A percentile compares a stretch with the other conserved stretches of the same genome.
phyloP scores from a whole-genome alignment of 2,329 filamentous ascomycete genomes.

The Ceratocystis variospora region DNA sequence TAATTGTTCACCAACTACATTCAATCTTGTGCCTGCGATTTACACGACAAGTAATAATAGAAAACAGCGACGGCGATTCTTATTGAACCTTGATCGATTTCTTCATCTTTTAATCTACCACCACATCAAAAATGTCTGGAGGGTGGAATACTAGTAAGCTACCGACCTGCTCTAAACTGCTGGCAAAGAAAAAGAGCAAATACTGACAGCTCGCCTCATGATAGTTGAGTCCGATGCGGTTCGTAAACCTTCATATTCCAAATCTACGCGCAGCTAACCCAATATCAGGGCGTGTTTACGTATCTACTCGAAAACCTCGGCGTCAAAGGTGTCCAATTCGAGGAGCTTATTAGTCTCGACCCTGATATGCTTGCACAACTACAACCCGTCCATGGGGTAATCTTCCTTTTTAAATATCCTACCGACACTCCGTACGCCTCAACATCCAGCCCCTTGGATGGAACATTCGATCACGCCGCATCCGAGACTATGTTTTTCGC shows the following conservation, averaged over 20 bases:
- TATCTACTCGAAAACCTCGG: conserved; percentile 85
- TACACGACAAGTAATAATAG: not conserved
- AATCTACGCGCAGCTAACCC: conserved; percentile 18
- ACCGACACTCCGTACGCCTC: conserved; percentile 50
- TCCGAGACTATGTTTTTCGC: conserved; percentile 81
- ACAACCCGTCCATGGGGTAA: conserved; percentile 80
- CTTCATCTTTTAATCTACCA: not conserved
- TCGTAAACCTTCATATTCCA: conserved; percentile 27
- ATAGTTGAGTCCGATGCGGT: conserved; percentile 87
- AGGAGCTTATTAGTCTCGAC: conserved; percentile 86
- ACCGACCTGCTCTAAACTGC: not conserved
- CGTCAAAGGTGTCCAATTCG: conserved; percentile 87
- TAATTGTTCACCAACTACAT: not conserved
- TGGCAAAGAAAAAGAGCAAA: not conserved
- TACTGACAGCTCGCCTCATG: not conserved
- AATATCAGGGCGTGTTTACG: conserved; percentile 73
- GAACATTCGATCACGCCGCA: conserved; percentile 62
- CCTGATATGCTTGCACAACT: conserved; percentile 55
- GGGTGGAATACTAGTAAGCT: conserved; percentile 82
- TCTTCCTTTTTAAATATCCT: conserved; percentile 97
- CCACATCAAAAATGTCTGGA: conserved; percentile 28
- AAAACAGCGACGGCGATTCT: not conserved
- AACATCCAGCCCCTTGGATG: conserved; percentile 58
- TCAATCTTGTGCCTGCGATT: not conserved
- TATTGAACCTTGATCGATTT: not conserved